These are phyloP conservation scores for Oehlia diaphana DNA, from an alignment of 192 early-diverging fungal genomes.

Conservation along the genomic window DNA sequence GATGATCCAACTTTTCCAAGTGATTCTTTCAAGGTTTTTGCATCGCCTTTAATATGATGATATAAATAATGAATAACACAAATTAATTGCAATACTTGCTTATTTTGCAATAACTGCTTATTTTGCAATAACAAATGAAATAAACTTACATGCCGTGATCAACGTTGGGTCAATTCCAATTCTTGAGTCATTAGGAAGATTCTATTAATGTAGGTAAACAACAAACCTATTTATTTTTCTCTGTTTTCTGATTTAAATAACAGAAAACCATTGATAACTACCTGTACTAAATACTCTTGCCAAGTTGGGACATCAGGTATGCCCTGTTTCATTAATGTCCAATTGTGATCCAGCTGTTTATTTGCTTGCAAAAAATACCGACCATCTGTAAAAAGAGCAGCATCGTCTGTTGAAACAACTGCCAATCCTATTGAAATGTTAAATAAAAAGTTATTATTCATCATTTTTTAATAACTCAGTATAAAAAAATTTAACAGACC, in stretches of 20 bases:
- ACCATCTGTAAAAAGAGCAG: slow-evolving; percentile 95
- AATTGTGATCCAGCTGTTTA: slow-evolving; percentile 88
- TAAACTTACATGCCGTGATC: slow-evolving; percentile 65
- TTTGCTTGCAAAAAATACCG: slow-evolving; percentile 97
- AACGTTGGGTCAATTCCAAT: slow-evolving; percentile 93
- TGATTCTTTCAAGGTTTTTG: slow-evolving; percentile 52
- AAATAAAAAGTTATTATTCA: not conserved
- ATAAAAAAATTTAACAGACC: slow-evolving; percentile 41
- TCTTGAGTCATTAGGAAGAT: slow-evolving; percentile 70
- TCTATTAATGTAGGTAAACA: slow-evolving; percentile 29
- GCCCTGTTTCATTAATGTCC: slow-evolving; percentile 94
- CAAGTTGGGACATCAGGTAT: slow-evolving; percentile 84
- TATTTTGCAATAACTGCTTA: not conserved
- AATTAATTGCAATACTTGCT: not conserved
- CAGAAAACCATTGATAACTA: slow-evolving; percentile 28
- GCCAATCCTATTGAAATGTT: slow-evolving; percentile 62
- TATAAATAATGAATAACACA: not conserved
- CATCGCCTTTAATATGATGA: slow-evolving; percentile 45
- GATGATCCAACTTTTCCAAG: slow-evolving; percentile 61
- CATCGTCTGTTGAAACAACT: slow-evolving; percentile 75
- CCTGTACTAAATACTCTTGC: slow-evolving; percentile 83
- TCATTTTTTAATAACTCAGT: slow-evolving; percentile 17
- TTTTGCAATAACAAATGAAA: no score
- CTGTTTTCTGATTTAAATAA: not conserved
- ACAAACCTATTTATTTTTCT: not conserved